Percentiles rank a stretch among this genome's conserved stretches.
Conservation (phyloP, 2,329 filamentous ascomycete genomes). For the Harringtonia aguacate region DNA sequence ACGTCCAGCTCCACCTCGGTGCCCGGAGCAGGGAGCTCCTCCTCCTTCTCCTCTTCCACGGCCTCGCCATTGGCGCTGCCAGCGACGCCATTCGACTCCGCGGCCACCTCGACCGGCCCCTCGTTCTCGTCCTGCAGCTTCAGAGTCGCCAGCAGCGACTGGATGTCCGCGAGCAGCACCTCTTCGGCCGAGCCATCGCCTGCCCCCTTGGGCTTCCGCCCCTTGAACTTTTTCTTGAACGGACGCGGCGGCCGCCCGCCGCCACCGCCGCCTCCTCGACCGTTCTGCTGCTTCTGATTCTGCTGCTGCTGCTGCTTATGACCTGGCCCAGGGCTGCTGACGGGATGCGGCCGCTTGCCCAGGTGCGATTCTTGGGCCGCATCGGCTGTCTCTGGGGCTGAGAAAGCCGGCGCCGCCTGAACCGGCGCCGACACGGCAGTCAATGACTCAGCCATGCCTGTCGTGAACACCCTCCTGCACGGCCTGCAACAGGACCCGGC, state of each 20-base stretch:
- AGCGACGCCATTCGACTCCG: background rate
- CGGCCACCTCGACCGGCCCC: constrained; percentile 11
- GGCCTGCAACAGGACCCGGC: no score
- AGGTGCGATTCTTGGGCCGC: no score
- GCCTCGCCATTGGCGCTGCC: constrained; percentile 11
- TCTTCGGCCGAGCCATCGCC: constrained; percentile 55
- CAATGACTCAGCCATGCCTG: no score
- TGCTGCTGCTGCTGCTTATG: constrained; percentile 1
- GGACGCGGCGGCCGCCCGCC: constrained; percentile 7
- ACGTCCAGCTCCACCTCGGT: constrained; percentile 77
- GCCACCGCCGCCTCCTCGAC: constrained; percentile 2
- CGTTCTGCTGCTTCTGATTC: constrained; percentile 11
- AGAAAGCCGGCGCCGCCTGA: background rate
- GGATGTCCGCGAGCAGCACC: constrained; percentile 53
- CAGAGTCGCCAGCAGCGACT: constrained; percentile 38
- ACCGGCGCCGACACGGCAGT: background rate
- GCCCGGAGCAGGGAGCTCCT: constrained; percentile 50
- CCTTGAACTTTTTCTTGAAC: constrained; percentile 40
- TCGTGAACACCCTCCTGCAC: no score
- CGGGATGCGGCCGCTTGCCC: constrained; percentile 7
- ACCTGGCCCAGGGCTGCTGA: constrained; percentile 2
- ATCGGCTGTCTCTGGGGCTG: no score
- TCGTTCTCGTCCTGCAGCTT: constrained; percentile 18
- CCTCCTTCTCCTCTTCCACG: constrained; percentile 3
- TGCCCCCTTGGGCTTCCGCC: constrained; percentile 41